A percentile compares a stretch with the other conserved stretches of the same genome.
Evolutionary conservation across 768 basidiomycete genomes (phyloP).

Genomic region (Boletus rex-veris): DNA sequence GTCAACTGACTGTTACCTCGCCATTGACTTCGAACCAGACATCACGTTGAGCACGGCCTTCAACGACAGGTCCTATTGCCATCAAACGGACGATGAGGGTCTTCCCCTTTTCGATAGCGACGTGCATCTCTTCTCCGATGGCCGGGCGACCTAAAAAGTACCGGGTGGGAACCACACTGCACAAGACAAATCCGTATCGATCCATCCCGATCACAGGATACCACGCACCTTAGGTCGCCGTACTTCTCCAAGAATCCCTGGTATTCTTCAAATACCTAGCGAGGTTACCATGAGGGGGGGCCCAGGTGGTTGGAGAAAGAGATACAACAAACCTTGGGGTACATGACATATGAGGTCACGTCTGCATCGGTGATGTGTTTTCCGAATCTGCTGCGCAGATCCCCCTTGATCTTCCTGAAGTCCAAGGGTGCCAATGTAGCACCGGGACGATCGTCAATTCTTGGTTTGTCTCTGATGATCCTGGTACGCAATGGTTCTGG

Average conservation of each 20-base stretch:
- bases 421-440: constrained; percentile 82
- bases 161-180: constrained; percentile 91
- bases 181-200: constrained; percentile 14
- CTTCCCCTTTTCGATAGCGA: constrained; percentile 95
- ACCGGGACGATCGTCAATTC: constrained; percentile 93
- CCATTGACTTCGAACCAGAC: constrained; percentile 99
- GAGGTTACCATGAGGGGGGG: constrained; percentile 11
- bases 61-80: constrained; percentile 91
- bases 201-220: neutral
- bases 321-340: constrained; percentile 73
- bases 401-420: constrained; percentile 94
- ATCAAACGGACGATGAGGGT: constrained; percentile 94
- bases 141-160: constrained; percentile 94
- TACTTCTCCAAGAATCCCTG: constrained; percentile 93
- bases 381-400: constrained; percentile 90
- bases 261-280: constrained; percentile 94
- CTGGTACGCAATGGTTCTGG: constrained; percentile 91
- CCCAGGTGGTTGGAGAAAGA: constrained; percentile 3
- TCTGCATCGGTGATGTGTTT: constrained; percentile 92
- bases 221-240: constrained; percentile 81
- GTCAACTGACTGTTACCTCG: constrained; percentile 52
- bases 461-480: constrained; percentile 89
- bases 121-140: constrained; percentile 94
- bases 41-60: constrained; percentile 88
- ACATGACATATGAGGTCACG: constrained; percentile 96